phyloP scores from a whole-genome alignment of 441 rosid genomes.

The Pelargonium fulgidum region DNA sequence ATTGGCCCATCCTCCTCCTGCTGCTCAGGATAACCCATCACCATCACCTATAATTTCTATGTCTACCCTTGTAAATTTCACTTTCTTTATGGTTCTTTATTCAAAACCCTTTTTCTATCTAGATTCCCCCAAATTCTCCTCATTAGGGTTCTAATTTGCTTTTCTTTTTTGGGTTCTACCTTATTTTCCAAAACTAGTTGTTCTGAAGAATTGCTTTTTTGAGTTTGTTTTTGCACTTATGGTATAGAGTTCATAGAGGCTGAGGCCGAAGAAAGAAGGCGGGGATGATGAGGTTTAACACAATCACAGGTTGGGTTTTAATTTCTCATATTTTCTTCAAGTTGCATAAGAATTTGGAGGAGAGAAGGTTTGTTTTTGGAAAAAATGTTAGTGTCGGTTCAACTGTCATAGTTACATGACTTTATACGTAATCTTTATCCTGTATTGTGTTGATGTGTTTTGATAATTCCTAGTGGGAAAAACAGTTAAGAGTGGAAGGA shows the following conservation, averaged over 20 bases:
- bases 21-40: constrained; percentile 45
- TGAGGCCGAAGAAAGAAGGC: too few relatives aligned
- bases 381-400: constrained; percentile 20
- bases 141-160: constrained; percentile 14
- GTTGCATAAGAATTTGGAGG: background rate
- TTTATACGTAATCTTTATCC: constrained; percentile 23
- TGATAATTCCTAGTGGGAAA: too few relatives aligned
- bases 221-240: background rate
- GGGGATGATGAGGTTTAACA: constrained; percentile 16
- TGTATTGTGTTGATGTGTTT: constrained; percentile 17
- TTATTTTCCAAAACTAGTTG: background rate
- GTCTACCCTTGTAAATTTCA: constrained; percentile 32
- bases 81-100: constrained; percentile 2
- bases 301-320: constrained; percentile 25
- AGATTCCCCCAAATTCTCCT: constrained; percentile 27
- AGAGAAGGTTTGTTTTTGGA: background rate
- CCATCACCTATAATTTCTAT: constrained; percentile 47
- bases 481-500: too few relatives aligned
- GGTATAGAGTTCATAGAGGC: background rate
- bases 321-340: background rate
- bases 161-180: background rate
- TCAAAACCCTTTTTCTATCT: constrained; percentile 14
- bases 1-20: constrained; percentile 30
- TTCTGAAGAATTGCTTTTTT: background rate
- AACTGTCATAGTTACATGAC: constrained; percentile 30